These are phyloP conservation scores for Ceratobasidium sp. DNA, from an alignment of 1,284 basidiomycete genomes.

Conservation along the genomic window DNA sequence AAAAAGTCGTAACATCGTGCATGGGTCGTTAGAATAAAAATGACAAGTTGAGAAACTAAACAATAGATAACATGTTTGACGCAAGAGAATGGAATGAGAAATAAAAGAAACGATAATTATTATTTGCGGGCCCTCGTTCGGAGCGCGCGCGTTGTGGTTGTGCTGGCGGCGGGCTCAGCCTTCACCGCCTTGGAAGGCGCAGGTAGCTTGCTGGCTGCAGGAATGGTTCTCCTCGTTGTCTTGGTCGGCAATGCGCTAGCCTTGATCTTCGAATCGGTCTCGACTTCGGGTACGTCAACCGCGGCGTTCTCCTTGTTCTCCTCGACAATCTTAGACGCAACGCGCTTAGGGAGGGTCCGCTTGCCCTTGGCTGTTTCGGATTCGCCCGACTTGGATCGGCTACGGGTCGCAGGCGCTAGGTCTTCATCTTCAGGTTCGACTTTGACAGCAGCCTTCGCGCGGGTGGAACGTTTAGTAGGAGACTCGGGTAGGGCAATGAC, in stretches of 20 bases:
- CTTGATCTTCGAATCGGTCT: constrained; percentile 34
- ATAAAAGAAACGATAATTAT: constrained; percentile 23
- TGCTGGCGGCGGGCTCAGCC: constrained; percentile 20
- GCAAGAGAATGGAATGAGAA: constrained; percentile 3
- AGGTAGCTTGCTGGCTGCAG: constrained; percentile 16
- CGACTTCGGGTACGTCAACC: constrained; percentile 26
- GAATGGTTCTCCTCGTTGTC: constrained; percentile 20
- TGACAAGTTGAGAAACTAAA: neutral
- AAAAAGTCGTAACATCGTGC: constrained; percentile 29
- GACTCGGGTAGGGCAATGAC: constrained; percentile 37
- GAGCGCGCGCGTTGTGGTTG: constrained; percentile 28
- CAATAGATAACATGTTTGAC: constrained; percentile 25
- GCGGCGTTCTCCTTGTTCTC: constrained; percentile 43
- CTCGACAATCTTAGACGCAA: constrained; percentile 30
- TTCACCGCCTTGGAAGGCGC: constrained; percentile 32
- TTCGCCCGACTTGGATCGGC: constrained; percentile 29
- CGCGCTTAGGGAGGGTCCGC: constrained; percentile 23
- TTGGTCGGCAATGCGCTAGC: constrained; percentile 40
- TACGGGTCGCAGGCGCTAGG: constrained; percentile 18
- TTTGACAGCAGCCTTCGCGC: constrained; percentile 27
- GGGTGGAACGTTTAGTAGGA: constrained; percentile 38
- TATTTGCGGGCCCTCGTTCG: constrained; percentile 42
- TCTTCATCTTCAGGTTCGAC: constrained; percentile 37
- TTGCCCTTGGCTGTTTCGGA: constrained; percentile 43
- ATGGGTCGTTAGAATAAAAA: constrained; percentile 27